Conservation (phyloP, 345 rosid genomes). For the Eutrema japonicum region DNA sequence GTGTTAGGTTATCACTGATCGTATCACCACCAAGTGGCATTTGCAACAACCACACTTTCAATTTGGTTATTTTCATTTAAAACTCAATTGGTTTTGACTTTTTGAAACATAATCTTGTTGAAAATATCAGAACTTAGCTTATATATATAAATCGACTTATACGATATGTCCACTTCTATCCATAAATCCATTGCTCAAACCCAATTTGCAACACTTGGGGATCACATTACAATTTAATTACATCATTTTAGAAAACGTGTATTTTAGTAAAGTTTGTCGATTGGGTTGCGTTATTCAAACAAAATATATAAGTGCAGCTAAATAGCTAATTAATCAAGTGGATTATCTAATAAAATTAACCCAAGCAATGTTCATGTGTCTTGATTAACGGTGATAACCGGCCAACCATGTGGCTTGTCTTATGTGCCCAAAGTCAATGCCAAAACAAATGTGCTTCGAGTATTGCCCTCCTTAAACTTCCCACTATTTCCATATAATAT, state of each 20-base stretch:
- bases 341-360: conserved; percentile 22
- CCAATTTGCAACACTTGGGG: conserved; percentile 15
- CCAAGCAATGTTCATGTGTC: conserved; percentile 33
- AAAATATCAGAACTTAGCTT: background rate
- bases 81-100: conserved; percentile 20
- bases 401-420: conserved; percentile 38
- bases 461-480: conserved; percentile 37
- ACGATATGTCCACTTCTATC: conserved; percentile 17
- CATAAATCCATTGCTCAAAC: conserved; percentile 6
- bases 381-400: conserved; percentile 41
- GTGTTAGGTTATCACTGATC: conserved; percentile 33
- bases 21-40: conserved; percentile 36
- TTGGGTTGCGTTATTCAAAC: conserved; percentile 27
- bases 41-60: conserved; percentile 37
- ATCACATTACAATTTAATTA: conserved; percentile 12
- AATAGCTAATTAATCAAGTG: conserved; percentile 14
- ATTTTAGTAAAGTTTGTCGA: background rate
- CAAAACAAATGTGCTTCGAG: conserved; percentile 34
- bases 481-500: conserved; percentile 34
- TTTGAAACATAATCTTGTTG: background rate
- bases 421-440: conserved; percentile 39
- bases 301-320: background rate
- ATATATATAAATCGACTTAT: background rate
- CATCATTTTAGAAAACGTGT: conserved; percentile 7
- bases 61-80: background rate